phyloP scores from a whole-genome alignment of 1,284 basidiomycete species.

The Ustilago shanxiensis region DNA sequence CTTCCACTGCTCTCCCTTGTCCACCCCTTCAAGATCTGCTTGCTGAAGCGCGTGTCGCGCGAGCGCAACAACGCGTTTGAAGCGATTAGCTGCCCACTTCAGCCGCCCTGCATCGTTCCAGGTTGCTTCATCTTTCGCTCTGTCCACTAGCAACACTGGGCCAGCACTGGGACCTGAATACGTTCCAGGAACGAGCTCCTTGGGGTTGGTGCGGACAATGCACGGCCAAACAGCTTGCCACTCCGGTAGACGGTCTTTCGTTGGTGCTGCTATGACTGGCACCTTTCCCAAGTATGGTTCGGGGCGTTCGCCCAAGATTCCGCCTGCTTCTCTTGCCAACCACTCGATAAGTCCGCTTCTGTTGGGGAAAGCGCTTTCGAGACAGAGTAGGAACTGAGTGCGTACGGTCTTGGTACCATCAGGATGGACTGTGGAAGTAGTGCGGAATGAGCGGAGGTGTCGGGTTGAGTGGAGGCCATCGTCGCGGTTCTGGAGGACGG shows the following conservation, averaged over 20 bases:
- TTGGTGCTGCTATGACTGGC: constrained; percentile 80
- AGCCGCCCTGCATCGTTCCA: constrained; percentile 36
- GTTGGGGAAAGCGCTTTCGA: constrained; percentile 27
- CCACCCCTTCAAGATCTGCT: constrained; percentile 7
- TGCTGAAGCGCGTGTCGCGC: constrained; percentile 30
- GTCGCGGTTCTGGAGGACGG: constrained; percentile 40
- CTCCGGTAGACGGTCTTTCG: constrained; percentile 76
- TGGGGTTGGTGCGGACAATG: constrained; percentile 52
- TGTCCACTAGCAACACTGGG: constrained; percentile 50
- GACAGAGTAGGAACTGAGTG: constrained; percentile 48
- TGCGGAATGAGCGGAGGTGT: constrained; percentile 57
- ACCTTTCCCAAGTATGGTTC: constrained; percentile 74
- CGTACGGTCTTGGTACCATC: constrained; percentile 5
- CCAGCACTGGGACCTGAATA: neutral
- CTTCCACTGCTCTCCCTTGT: neutral
- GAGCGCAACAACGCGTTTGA: constrained; percentile 34
- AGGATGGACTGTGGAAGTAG: constrained; percentile 17
- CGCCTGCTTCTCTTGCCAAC: constrained; percentile 9
- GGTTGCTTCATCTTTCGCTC: constrained; percentile 39
- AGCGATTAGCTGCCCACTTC: constrained; percentile 38
- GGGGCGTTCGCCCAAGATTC: constrained; percentile 23
- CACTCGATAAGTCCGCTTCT: constrained; percentile 24
- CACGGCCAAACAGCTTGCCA: constrained; percentile 70
- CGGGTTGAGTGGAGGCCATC: constrained; percentile 49
- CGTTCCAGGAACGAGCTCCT: constrained; percentile 24